phyloP scores from a whole-genome alignment of 495 filamentous ascomycete species.

The Jackrogersella minutella region DNA sequence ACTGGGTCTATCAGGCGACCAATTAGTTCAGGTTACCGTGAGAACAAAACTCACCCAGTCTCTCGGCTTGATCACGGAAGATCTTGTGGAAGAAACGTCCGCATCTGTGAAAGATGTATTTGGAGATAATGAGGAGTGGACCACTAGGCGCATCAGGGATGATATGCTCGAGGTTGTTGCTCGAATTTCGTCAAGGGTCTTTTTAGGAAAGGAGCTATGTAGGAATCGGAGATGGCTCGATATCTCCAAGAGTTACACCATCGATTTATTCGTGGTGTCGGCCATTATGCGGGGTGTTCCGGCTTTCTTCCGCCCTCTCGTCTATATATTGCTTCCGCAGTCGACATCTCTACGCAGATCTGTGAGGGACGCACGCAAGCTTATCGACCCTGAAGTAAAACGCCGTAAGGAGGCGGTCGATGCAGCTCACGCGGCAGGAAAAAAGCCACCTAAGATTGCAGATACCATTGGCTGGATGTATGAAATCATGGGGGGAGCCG shows the following conservation, averaged over 20 bases:
- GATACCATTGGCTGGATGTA: slow-evolving; percentile 51
- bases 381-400: slow-evolving; percentile 48
- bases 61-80: slow-evolving; percentile 50
- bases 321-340: slow-evolving; percentile 45
- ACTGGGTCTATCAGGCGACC: slow-evolving; percentile 30
- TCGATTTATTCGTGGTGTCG: slow-evolving; percentile 46
- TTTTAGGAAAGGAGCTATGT: slow-evolving; percentile 54
- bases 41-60: slow-evolving; percentile 58
- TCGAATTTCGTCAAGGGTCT: slow-evolving; percentile 57
- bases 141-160: slow-evolving; percentile 31
- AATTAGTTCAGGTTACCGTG: slow-evolving; percentile 51
- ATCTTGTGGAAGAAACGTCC: slow-evolving; percentile 56
- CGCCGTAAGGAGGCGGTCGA: slow-evolving; percentile 41
- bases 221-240: slow-evolving; percentile 57
- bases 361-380: slow-evolving; percentile 42
- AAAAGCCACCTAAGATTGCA: slow-evolving; percentile 44
- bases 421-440: slow-evolving; percentile 35
- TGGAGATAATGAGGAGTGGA: slow-evolving; percentile 37
- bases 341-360: slow-evolving; percentile 37
- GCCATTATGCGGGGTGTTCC: slow-evolving; percentile 48
- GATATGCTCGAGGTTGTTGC: slow-evolving; percentile 54
- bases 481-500: slow-evolving; percentile 38
- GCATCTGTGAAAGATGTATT: slow-evolving; percentile 50
- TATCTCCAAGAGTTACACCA: slow-evolving; percentile 53
- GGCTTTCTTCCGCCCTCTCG: slow-evolving; percentile 47